These are phyloP conservation scores for Wickerhamomyces bisporus DNA, from an alignment of 805 yeast genomes.

Conservation along the genomic window DNA sequence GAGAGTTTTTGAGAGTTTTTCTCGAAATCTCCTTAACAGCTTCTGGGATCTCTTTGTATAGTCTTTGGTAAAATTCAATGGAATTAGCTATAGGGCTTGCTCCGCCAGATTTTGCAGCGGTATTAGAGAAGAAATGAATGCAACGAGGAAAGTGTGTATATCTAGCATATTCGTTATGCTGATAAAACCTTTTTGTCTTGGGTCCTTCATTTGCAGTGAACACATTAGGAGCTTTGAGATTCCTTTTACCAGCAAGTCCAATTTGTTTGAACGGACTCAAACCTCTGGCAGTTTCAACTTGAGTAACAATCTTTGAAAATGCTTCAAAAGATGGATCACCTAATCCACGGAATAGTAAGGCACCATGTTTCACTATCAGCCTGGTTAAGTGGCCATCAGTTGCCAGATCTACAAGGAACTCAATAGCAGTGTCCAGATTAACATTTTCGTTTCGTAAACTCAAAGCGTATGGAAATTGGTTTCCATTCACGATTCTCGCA, in stretches of 20 bases:
- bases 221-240: background rate
- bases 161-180: background rate
- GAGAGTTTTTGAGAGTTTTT: background rate
- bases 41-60: background rate
- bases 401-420: background rate
- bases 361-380: background rate
- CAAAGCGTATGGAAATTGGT: background rate
- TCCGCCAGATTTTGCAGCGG: background rate
- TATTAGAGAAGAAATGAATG: background rate
- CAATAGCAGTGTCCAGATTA: background rate
- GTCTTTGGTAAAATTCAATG: background rate
- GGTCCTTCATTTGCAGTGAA: background rate
- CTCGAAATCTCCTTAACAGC: background rate
- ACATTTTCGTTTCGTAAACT: background rate
- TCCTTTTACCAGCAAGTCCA: background rate
- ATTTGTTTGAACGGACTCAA: background rate
- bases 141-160: background rate
- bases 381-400: background rate
- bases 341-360: background rate
- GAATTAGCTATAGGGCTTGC: background rate
- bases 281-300: background rate
- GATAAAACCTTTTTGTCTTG: background rate
- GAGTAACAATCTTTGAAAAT: background rate
- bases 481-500: background rate
- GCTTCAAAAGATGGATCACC: background rate